Conservation (phyloP, 2,329 filamentous ascomycete species). For the Xylariaceae sp. region DNA sequence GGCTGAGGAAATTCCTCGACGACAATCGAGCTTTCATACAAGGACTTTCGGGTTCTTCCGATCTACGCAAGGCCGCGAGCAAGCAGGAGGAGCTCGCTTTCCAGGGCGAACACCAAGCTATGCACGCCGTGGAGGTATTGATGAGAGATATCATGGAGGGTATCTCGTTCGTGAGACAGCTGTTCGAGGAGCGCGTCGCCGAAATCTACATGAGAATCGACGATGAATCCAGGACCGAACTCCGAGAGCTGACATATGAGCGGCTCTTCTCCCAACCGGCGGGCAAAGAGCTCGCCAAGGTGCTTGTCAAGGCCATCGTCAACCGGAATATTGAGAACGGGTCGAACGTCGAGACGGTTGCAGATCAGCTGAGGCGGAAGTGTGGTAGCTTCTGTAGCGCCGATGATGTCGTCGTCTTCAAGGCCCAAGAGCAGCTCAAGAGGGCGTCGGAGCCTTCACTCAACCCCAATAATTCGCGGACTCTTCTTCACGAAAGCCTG, state of each 20-base stretch:
- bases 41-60: constrained; percentile 83
- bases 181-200: constrained; percentile 87
- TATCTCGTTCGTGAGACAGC: constrained; percentile 88
- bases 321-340: constrained; percentile 96
- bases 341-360: constrained; percentile 94
- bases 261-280: constrained; percentile 70
- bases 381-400: constrained; percentile 97
- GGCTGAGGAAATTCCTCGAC: constrained; percentile 73
- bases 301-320: constrained; percentile 94
- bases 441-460: constrained; percentile 71
- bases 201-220: constrained; percentile 78
- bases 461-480: constrained; percentile 69
- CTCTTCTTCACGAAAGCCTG: constrained; percentile 80
- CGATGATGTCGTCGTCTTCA: constrained; percentile 97
- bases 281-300: constrained; percentile 84
- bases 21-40: constrained; percentile 89
- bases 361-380: constrained; percentile 82
- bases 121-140: constrained; percentile 77
- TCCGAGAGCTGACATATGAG: constrained; percentile 78
- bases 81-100: constrained; percentile 87
- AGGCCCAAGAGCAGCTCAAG: constrained; percentile 91
- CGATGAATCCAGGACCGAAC: constrained; percentile 58
- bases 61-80: constrained; percentile 67
- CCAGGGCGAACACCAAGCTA: constrained; percentile 87
- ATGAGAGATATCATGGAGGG: constrained; percentile 91